A percentile compares a stretch with the other conserved stretches of the same genome.
phyloP scores from a whole-genome alignment of 1,284 basidiomycete genomes.

The Cutaneotrichosporon sp. region DNA sequence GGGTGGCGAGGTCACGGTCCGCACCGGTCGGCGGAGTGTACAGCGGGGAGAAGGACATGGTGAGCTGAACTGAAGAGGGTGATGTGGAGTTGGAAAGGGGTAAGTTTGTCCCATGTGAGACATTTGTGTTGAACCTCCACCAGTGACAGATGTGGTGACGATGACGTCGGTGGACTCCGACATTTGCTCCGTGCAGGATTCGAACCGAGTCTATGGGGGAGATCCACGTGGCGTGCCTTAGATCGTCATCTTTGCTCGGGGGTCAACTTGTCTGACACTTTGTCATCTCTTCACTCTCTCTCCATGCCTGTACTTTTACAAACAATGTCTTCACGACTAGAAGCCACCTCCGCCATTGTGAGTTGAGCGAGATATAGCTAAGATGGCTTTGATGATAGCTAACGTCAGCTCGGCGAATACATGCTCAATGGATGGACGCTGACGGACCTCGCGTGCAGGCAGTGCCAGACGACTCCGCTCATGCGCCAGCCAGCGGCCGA shows the following conservation, averaged over 20 bases:
- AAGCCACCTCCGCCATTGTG: constrained; percentile 46
- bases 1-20: constrained; percentile 66
- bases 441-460: constrained; percentile 48
- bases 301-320: constrained; percentile 33
- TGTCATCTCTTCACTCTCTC: constrained; percentile 8
- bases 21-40: constrained; percentile 21
- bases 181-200: no score
- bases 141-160: background rate
- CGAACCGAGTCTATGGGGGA: background rate
- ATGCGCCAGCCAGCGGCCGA: constrained; percentile 48
- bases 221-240: background rate
- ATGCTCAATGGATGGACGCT: constrained; percentile 55
- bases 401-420: constrained; percentile 51
- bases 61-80: background rate
- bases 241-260: background rate
- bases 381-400: background rate
- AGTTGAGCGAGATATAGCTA: constrained; percentile 17
- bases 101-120: no score
- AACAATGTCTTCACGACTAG: constrained; percentile 42
- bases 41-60: constrained; percentile 41
- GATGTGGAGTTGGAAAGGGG: background rate
- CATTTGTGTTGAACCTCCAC: background rate
- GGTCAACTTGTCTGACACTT: background rate
- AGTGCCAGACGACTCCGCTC: constrained; percentile 46
- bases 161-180: background rate